phyloP scores from a whole-genome alignment of 2,329 filamentous ascomycete genomes.

The Arthrobotrys pseudoclavata region DNA sequence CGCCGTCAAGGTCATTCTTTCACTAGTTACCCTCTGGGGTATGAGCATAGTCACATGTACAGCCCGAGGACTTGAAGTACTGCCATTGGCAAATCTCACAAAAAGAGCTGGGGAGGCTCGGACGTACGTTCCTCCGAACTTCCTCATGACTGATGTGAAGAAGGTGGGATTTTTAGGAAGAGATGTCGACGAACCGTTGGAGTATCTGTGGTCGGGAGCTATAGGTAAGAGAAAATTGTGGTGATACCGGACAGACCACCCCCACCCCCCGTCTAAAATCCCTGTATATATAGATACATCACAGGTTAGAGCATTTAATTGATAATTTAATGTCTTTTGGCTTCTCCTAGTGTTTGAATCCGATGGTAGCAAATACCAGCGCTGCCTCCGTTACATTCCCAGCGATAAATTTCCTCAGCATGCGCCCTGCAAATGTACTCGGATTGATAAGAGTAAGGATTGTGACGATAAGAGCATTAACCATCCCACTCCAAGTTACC shows the following conservation, averaged over 20 bases:
- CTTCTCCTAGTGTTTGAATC: not conserved
- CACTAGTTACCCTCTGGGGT: not conserved
- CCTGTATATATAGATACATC: too few relatives aligned
- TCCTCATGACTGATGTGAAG: too few relatives aligned
- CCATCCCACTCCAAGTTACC: not conserved
- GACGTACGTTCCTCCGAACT: not conserved
- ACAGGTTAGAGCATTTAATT: not conserved
- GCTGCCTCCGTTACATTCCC: not conserved
- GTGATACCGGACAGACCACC: too few relatives aligned
- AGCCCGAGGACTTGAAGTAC: not conserved
- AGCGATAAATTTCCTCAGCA: not conserved
- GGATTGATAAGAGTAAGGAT: not conserved
- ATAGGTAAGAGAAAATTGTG: slow-evolving; percentile 6
- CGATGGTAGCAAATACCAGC: not conserved
- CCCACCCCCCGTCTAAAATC: too few relatives aligned
- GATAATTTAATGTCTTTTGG: not conserved
- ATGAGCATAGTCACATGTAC: not conserved
- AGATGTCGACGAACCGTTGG: not conserved
- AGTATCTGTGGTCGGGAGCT: slow-evolving; percentile 31
- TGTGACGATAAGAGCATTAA: slow-evolving; percentile 19
- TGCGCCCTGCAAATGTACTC: slow-evolving; percentile 8
- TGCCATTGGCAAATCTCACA: not conserved
- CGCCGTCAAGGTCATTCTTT: not conserved
- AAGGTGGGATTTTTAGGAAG: not conserved
- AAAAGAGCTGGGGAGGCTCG: not conserved